phyloP scores from a whole-genome alignment of 148 eudicot genomes.

The Talinum fruticosum region DNA sequence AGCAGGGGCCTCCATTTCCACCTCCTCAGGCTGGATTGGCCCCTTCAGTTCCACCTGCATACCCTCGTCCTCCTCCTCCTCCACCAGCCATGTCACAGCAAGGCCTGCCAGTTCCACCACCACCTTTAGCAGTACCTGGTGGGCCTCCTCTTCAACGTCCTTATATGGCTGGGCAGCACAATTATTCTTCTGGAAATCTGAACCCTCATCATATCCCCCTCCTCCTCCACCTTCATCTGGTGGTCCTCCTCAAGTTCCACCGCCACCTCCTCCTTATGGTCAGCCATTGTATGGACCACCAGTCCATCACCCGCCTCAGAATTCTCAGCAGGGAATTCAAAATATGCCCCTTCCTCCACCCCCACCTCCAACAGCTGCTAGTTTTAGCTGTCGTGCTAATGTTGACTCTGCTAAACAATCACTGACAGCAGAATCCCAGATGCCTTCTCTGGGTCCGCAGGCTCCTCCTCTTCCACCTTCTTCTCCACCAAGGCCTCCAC shows the following conservation, averaged over 20 bases:
- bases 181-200: slow-evolving; percentile 36
- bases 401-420: slow-evolving; percentile 28
- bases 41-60: slow-evolving; percentile 30
- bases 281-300: slow-evolving; percentile 29
- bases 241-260: slow-evolving; percentile 27
- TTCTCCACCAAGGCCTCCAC: slow-evolving; percentile 44
- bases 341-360: slow-evolving; percentile 36
- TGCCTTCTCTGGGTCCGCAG: slow-evolving; percentile 23
- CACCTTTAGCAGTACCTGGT: slow-evolving; percentile 36
- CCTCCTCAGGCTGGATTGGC: slow-evolving; percentile 39
- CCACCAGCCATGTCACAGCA: slow-evolving; percentile 22
- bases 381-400: background rate
- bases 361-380: slow-evolving; percentile 38
- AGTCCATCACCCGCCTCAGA: slow-evolving; percentile 25
- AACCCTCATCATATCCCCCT: slow-evolving; percentile 36
- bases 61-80: slow-evolving; percentile 31
- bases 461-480: slow-evolving; percentile 50
- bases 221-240: slow-evolving; percentile 26
- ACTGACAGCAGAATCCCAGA: slow-evolving; percentile 18
- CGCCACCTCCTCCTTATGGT: slow-evolving; percentile 24
- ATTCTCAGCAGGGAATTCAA: slow-evolving; percentile 29
- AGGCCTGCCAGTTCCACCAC: slow-evolving; percentile 36
- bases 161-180: slow-evolving; percentile 34
- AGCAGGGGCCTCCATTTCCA: slow-evolving; percentile 36
- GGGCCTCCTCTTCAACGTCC: slow-evolving; percentile 32